phyloP scores from a whole-genome alignment of 139 green algal genomes.

The Klebsormidium nitens region DNA sequence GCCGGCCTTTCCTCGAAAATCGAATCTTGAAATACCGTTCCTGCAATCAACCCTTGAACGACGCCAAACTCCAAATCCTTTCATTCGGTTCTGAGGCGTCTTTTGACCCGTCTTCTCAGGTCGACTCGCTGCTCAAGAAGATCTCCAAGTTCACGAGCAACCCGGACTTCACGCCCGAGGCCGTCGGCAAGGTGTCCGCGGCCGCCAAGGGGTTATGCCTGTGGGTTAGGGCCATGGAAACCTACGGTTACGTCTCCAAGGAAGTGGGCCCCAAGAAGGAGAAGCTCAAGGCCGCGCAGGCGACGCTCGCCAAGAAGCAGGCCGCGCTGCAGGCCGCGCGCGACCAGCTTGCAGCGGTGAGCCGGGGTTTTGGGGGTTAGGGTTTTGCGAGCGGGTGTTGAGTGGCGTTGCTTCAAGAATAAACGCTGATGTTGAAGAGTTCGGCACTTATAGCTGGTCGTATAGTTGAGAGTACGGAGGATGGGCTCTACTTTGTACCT shows the following conservation, averaged over 20 bases:
- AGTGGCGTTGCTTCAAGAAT: too few species aligned
- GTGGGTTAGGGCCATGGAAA: constrained; percentile 79
- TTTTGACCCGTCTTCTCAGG: too few species aligned
- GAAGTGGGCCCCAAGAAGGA: constrained; percentile 74
- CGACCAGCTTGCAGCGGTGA: constrained; percentile 57
- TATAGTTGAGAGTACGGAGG: too few species aligned
- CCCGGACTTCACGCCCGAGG: constrained; percentile 59
- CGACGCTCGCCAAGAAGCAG: constrained; percentile 56
- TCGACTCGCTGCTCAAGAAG: constrained; percentile 73
- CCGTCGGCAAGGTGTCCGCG: constrained; percentile 55
- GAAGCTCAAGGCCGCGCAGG: constrained; percentile 75
- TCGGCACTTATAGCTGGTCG: too few species aligned
- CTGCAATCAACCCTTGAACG: too few species aligned
- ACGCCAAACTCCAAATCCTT: too few species aligned
- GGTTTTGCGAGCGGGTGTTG: too few species aligned
- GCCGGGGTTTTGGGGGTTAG: too few species aligned
- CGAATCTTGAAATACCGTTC: constrained; percentile 46
- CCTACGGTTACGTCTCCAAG: constrained; percentile 71
- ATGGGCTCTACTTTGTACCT: too few species aligned
- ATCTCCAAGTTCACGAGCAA: constrained; percentile 66
- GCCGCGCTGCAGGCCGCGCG: constrained; percentile 55
- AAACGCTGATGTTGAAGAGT: too few species aligned
- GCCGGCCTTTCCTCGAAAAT: not conserved
- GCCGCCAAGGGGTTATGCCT: constrained; percentile 62
- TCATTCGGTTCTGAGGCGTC: too few species aligned